Evolutionary conservation across 148 eudicot species (phyloP).

Genomic region (Cornus kousa): DNA sequence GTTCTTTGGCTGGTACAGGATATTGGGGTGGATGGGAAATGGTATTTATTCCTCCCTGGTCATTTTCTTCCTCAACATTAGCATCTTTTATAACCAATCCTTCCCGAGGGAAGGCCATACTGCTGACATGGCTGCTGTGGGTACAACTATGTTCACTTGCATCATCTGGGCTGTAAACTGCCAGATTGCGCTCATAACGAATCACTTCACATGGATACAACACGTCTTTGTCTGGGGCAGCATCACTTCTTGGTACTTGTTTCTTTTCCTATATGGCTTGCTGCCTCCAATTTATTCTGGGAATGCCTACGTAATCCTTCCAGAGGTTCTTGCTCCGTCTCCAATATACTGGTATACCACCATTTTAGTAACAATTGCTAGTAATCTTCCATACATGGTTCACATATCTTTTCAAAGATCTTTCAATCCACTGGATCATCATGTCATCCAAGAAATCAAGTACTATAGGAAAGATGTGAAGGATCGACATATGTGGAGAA

Average conservation of each 20-base stretch:
- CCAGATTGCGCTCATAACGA: slow-evolving; percentile 65
- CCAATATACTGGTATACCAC: slow-evolving; percentile 58
- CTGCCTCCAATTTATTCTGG: slow-evolving; percentile 32
- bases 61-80: slow-evolving; percentile 55
- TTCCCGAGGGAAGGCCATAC: slow-evolving; percentile 58
- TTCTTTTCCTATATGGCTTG: slow-evolving; percentile 50
- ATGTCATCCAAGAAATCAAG: slow-evolving; percentile 78
- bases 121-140: slow-evolving; percentile 65
- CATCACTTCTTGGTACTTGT: slow-evolving; percentile 60
- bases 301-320: slow-evolving; percentile 37
- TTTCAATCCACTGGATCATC: slow-evolving; percentile 65
- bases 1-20: slow-evolving; percentile 71
- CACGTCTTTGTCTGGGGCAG: slow-evolving; percentile 66
- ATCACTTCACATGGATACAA: slow-evolving; percentile 81
- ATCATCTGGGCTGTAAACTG: slow-evolving; percentile 68
- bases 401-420: slow-evolving; percentile 66
- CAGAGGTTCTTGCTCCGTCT: slow-evolving; percentile 55
- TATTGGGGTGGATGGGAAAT: slow-evolving; percentile 78
- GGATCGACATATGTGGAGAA: slow-evolving; percentile 64
- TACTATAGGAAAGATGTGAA: slow-evolving; percentile 62
- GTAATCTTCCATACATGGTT: slow-evolving; percentile 51
- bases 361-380: slow-evolving; percentile 43
- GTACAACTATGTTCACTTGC: slow-evolving; percentile 74
- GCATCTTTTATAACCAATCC: slow-evolving; percentile 51
- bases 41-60: slow-evolving; percentile 66